Conservation (phyloP, 352 stramenopile genomes). For the Phytophthora tentaculata region DNA sequence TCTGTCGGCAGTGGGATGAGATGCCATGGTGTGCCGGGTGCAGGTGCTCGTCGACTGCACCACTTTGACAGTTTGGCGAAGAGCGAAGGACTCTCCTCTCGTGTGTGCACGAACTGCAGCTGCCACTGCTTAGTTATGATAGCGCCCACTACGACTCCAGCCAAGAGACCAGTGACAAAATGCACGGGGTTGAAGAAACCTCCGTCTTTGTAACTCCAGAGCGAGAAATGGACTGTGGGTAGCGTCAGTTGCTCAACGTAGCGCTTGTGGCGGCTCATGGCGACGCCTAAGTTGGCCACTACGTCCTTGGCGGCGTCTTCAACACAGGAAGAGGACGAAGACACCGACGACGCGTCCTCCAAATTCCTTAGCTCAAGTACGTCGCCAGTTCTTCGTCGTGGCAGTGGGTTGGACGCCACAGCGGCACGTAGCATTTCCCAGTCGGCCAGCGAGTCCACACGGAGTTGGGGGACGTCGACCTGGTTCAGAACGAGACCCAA, state of each 20-base stretch:
- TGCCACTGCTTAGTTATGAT: constrained; percentile 39
- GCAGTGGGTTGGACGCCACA: constrained; percentile 23
- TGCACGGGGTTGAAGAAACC: constrained; percentile 40
- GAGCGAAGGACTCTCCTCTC: constrained; percentile 25
- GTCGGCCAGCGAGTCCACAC: constrained; percentile 35
- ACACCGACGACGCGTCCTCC: constrained; percentile 13
- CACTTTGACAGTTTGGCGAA: constrained; percentile 39
- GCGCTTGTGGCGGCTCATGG: constrained; percentile 34
- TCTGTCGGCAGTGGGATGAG: constrained; percentile 39
- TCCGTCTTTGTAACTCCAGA: constrained; percentile 28
- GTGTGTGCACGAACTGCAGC: constrained; percentile 26
- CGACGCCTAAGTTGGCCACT: constrained; percentile 44
- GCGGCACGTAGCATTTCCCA: constrained; percentile 32
- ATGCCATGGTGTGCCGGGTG: constrained; percentile 30
- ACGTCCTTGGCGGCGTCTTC: constrained; percentile 47
- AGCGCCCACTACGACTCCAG: constrained; percentile 49
- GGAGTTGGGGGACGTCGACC: constrained; percentile 30
- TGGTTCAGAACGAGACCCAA: constrained; percentile 37
- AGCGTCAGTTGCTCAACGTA: constrained; percentile 38
- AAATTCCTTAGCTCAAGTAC: not conserved
- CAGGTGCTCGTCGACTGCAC: constrained; percentile 36
- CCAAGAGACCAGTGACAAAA: constrained; percentile 49
- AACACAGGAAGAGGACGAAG: constrained; percentile 19
- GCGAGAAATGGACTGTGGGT: constrained; percentile 26
- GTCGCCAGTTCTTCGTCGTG: constrained; percentile 19